phyloP scores from a whole-genome alignment of 2,329 filamentous ascomycete genomes.

The Exserohilum rostratum region DNA sequence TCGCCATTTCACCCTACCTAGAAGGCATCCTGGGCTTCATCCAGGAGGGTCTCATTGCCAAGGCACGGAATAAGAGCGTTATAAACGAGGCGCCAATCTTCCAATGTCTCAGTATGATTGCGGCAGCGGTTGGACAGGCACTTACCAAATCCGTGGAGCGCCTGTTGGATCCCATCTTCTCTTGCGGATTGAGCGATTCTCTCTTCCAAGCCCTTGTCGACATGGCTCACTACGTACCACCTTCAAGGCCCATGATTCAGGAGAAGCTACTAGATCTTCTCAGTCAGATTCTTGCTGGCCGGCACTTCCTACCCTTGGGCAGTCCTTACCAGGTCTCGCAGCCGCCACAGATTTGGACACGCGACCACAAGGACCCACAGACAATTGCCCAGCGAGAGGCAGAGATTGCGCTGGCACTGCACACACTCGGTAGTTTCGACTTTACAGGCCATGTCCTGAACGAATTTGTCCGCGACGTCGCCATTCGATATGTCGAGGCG shows the following conservation, averaged over 20 bases:
- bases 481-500: conserved; percentile 96
- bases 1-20: conserved; percentile 91
- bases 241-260: conserved; percentile 90
- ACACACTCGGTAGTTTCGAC: conserved; percentile 97
- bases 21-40: conserved; percentile 95
- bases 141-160: conserved; percentile 99
- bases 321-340: conserved; percentile 86
- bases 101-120: conserved; percentile 95
- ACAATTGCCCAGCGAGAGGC: conserved; percentile 80
- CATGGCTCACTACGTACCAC: conserved; percentile 98
- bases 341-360: conserved; percentile 80
- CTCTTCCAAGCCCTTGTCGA: conserved; percentile 95
- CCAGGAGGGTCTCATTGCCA: conserved; percentile 83
- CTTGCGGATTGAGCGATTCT: conserved; percentile 90
- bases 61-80: conserved; percentile 67
- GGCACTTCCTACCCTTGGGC: conserved; percentile 89
- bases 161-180: conserved; percentile 93
- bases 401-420: conserved; percentile 90
- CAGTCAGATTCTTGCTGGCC: conserved; percentile 89
- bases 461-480: conserved; percentile 97
- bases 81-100: conserved; percentile 79
- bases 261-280: conserved; percentile 93
- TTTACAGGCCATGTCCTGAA: conserved; percentile 89
- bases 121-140: conserved; percentile 92
- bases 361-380: conserved; percentile 83